Evolutionary conservation across 2,329 filamentous ascomycete species (phyloP), one percentile per base, ranked within the genome.

Genomic region (Exophiala viscosa): DNA sequence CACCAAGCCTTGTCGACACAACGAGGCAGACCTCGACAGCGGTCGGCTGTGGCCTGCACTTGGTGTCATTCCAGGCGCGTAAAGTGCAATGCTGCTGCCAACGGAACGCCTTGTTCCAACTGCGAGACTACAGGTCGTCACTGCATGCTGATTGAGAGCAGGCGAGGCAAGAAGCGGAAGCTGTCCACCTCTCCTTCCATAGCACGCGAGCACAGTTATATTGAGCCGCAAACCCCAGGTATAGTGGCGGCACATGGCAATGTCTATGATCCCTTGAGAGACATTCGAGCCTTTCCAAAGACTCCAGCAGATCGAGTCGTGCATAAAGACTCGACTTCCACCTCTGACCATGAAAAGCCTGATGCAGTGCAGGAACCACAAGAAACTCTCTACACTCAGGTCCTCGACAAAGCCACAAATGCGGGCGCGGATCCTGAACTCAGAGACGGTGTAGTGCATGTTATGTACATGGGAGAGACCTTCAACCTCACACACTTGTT

Each of bases 81-180:
- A 23, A 64, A 62, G 42, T 64, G 62, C 39, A 62, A 65, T 59
- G 62, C 55, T 8, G 56, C 48, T 3, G 58, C 49, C 2, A 52
- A 55, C 3, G 52, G 57, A 10, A 59, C 57, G 39, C 63, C 62
- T 2, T 65, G 63, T 47, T 64, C 59, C 45, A 59, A 65, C 40
- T 65, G 63, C 42, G 54, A 57, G 43, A 48, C 33, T 4, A 46
- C 39, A 38, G 57, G 34, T 50, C 59, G 46, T 39, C 41, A 48
- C 14, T 64, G 62, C 43, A 58, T 62, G 28, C 38, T 64, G 14
- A 63, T 64, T 23, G 62, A 63, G 41, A 62, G 59, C 39, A 59
- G 51, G 45, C 32, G 62, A 44, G 60, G 62, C 33, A 64, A 63
- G 62, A 62, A 57, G 46, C 33, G 49, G 23, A 57, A 57, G n/a